These are phyloP conservation scores for Ophiocordyceps australis DNA, from an alignment of 2,329 filamentous ascomycete species.

Conservation along the genomic window DNA sequence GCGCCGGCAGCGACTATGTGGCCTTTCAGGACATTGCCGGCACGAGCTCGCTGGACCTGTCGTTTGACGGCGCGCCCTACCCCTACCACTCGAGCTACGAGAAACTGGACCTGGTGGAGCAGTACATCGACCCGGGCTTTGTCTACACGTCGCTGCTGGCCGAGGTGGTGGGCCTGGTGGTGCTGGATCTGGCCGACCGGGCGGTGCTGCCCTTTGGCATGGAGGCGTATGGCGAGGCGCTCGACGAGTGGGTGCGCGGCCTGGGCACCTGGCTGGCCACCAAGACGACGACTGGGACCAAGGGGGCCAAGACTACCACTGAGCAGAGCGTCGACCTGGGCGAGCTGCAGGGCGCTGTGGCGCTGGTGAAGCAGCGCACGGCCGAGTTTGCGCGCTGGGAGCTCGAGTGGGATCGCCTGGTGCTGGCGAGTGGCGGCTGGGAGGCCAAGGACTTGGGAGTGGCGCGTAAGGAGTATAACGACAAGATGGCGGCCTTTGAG, in stretches of 20 bases:
- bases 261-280: slow-evolving; percentile 47
- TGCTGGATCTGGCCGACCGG: slow-evolving; percentile 68
- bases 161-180: slow-evolving; percentile 64
- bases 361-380: slow-evolving; percentile 29
- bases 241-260: slow-evolving; percentile 47
- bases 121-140: slow-evolving; percentile 67
- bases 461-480: slow-evolving; percentile 60
- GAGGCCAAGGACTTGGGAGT: slow-evolving; percentile 52
- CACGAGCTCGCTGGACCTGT: slow-evolving; percentile 71
- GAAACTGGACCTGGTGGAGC: slow-evolving; percentile 70
- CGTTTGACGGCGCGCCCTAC: slow-evolving; percentile 48
- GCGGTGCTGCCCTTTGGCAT: slow-evolving; percentile 73
- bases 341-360: slow-evolving; percentile 34
- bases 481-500: slow-evolving; percentile 65
- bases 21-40: slow-evolving; percentile 87
- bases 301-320: too few species aligned
- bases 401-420: slow-evolving; percentile 52
- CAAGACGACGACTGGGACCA: slow-evolving; percentile 21
- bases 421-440: slow-evolving; percentile 55
- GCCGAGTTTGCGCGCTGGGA: slow-evolving; percentile 60
- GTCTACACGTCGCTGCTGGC: slow-evolving; percentile 62
- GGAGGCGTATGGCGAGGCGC: slow-evolving; percentile 46
- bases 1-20: slow-evolving; percentile 65
- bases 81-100: slow-evolving; percentile 80
- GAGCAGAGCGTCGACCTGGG: slow-evolving; percentile 11